Evolutionary conservation across 2,329 filamentous ascomycete species (phyloP).

Genomic region (Talaromyces sp.): DNA sequence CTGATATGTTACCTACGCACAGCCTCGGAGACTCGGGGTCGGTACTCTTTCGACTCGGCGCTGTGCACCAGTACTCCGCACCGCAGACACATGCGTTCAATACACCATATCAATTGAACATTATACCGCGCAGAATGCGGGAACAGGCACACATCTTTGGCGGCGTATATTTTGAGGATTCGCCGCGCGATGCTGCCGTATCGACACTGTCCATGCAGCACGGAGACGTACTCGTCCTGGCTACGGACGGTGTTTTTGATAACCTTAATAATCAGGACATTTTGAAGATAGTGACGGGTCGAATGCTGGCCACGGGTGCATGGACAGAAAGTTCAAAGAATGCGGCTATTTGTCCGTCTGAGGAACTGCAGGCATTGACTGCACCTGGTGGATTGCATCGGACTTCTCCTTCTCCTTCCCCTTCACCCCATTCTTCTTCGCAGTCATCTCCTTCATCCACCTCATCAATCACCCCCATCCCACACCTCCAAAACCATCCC

Average conservation of each 20-base stretch:
- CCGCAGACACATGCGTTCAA: constrained; percentile 97
- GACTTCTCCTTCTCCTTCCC: background rate
- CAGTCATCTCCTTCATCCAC: constrained; percentile 20
- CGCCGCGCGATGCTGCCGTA: constrained; percentile 78
- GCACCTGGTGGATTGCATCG: constrained; percentile 42
- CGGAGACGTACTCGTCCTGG: constrained; percentile 89
- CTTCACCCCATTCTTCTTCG: constrained; percentile 16
- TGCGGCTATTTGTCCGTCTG: constrained; percentile 60
- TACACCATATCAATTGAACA: constrained; percentile 89
- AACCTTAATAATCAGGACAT: constrained; percentile 91
- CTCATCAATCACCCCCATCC: constrained; percentile 18
- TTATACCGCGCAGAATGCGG: constrained; percentile 76
- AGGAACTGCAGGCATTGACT: constrained; percentile 56
- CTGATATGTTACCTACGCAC: background rate
- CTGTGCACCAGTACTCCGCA: constrained; percentile 75
- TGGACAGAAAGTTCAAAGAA: constrained; percentile 60
- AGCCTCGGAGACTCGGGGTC: constrained; percentile 89
- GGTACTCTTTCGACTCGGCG: constrained; percentile 78
- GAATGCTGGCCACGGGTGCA: constrained; percentile 70
- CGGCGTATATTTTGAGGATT: constrained; percentile 74
- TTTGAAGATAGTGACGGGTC: constrained; percentile 69
- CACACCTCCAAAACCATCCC: constrained; percentile 24
- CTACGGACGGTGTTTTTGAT: constrained; percentile 93
- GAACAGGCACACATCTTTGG: constrained; percentile 80
- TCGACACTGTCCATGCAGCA: constrained; percentile 74